phyloP scores from a whole-genome alignment of 768 basidiomycete genomes.

The Termitomyces sp. region DNA sequence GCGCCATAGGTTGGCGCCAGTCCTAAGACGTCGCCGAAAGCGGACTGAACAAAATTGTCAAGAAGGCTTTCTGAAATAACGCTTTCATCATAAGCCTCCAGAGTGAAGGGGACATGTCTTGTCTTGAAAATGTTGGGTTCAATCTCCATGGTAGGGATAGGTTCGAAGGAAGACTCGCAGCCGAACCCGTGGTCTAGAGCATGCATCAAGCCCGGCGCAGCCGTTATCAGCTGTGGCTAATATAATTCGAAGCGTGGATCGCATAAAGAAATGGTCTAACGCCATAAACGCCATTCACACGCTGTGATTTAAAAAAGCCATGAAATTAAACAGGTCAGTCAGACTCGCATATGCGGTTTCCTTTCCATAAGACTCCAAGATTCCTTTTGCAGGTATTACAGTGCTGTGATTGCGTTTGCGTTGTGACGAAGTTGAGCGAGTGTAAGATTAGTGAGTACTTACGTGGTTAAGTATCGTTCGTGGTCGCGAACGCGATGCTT shows the following conservation, averaged over 20 bases:
- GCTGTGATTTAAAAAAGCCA: not conserved
- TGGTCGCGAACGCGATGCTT: too few relatives aligned
- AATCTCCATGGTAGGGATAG: slow-evolving; percentile 17
- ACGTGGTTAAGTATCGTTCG: too few relatives aligned
- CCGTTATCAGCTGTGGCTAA: not conserved
- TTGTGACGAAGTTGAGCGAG: too few relatives aligned
- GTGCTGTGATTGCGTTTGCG: not conserved
- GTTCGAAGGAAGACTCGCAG: not conserved
- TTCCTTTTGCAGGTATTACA: not conserved
- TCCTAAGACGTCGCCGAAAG: slow-evolving; percentile 26
- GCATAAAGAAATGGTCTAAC: not conserved
- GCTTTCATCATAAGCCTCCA: slow-evolving; percentile 21
- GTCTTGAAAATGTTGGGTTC: slow-evolving; percentile 28
- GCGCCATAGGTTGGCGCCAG: slow-evolving; percentile 37
- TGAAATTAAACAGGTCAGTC: too few relatives aligned
- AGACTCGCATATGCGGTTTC: not conserved
- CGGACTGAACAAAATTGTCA: slow-evolving; percentile 22
- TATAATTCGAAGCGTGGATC: not conserved
- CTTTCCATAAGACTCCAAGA: not conserved
- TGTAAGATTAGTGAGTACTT: not conserved
- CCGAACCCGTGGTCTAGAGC: not conserved
- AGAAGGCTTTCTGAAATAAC: slow-evolving; percentile 19
- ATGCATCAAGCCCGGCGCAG: not conserved
- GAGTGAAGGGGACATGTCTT: slow-evolving; percentile 18
- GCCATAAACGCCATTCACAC: not conserved